Base-by-base conservation (phyloP, 345 rosid genomes). In the Dipteronia dyeriana region DNA sequence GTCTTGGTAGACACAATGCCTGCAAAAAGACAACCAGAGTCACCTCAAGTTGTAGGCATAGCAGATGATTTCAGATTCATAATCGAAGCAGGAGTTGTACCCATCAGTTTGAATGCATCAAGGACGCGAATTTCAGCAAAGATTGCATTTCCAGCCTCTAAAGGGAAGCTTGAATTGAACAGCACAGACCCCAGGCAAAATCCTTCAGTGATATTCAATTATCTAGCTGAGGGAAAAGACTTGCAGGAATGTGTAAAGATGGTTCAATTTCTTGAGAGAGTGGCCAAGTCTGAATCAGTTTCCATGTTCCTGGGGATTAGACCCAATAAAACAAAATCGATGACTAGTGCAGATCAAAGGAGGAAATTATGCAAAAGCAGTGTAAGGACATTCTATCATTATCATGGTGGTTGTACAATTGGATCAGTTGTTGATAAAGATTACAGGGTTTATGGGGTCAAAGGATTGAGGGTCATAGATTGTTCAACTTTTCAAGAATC, bases 401-500 rank as follows among this genome's bases (percentile, higher is more conserved):
- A 82, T 65, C 92, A 90, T 54, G 95, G 97, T 0, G 95, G 95
- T 3, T 90, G 94, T 68, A 54, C 70, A 2, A 77, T 84, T 16
- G 97, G 97, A 64, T 84, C 86, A 0, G 97, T 92, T 2, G 94
- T 91, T 14, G 90, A 87, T 60, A 63, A 75, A 19, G 85, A 87
- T 16, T 92, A 86, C 14, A 87, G 79, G 62, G 92, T 90, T n/a
- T 66, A 78, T 25, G 89, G 94, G n/a, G 80, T 81, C 4, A 71
- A 84, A 65, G 78, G 90, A 1, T 68, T 91, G 76, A 88, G 96
- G 80, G 93, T 92, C 0, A 73, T 91, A 4, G 97, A 94, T 74
- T 92, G 95, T 4, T 92, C 95, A 56, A 94, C 96, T 16, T 87
- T 91, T 57, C 67, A 75, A 64, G 93, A 87, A 70, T 92, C 96